Evolutionary conservation across 768 basidiomycete species (phyloP).

Genomic region (Lactarius psammicola): DNA sequence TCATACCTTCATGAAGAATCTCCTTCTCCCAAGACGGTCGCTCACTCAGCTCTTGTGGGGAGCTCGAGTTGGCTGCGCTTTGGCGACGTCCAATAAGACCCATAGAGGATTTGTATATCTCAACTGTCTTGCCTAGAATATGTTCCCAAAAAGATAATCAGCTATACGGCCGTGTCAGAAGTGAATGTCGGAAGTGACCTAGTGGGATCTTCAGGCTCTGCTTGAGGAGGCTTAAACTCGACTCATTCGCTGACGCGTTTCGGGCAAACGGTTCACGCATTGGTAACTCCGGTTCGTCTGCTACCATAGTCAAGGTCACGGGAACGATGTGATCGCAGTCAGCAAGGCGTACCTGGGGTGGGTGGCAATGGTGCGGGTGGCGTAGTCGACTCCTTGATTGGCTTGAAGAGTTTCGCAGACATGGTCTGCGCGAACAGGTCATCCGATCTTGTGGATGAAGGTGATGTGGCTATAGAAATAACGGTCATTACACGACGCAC

Average conservation of each 20-base stretch:
- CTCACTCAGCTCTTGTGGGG: slow-evolving; percentile 31
- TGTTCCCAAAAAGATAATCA: not conserved
- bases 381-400: slow-evolving; percentile 3
- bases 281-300: slow-evolving; percentile 24
- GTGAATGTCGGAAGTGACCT: slow-evolving; percentile 44
- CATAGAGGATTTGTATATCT: slow-evolving; percentile 62
- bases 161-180: not conserved
- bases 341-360: slow-evolving; percentile 31
- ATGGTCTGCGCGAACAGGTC: slow-evolving; percentile 11
- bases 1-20: slow-evolving; percentile 45
- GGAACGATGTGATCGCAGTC: slow-evolving; percentile 32
- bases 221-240: slow-evolving; percentile 51
- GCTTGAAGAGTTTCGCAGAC: slow-evolving; percentile 19
- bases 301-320: not conserved
- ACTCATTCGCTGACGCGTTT: slow-evolving; percentile 35
- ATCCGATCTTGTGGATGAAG: slow-evolving; percentile 3
- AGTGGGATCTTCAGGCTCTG: slow-evolving; percentile 74
- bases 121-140: slow-evolving; percentile 60
- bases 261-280: slow-evolving; percentile 20
- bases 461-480: slow-evolving; percentile 5
- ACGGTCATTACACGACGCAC: not conserved
- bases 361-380: slow-evolving; percentile 7
- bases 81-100: slow-evolving; percentile 19
- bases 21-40: slow-evolving; percentile 50
- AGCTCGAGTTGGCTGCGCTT: slow-evolving; percentile 17